A percentile compares a stretch with the other conserved stretches of the same genome.
Conservation (phyloP, 2,329 filamentous ascomycete genomes). For the Fusarium sambucinum region DNA sequence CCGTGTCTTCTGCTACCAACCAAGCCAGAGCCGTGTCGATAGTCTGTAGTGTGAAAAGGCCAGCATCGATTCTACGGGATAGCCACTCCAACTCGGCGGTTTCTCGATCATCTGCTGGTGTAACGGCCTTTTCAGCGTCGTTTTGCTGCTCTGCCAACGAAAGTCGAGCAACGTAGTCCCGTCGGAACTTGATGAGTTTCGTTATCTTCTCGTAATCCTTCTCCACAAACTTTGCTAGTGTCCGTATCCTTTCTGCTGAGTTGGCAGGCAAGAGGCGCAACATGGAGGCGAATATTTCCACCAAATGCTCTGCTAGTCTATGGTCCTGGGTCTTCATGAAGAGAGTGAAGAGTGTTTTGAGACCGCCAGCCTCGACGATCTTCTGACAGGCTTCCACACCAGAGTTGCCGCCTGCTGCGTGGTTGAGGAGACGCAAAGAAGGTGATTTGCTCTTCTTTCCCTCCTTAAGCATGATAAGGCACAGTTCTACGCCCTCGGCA, state of each 20-base stretch:
- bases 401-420: constrained; percentile 70
- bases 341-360: constrained; percentile 86
- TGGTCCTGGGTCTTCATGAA: constrained; percentile 87
- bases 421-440: constrained; percentile 85
- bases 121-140: constrained; percentile 29
- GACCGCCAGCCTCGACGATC: constrained; percentile 83
- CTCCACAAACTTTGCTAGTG: constrained; percentile 94
- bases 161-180: constrained; percentile 74
- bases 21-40: constrained; percentile 89
- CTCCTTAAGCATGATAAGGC: constrained; percentile 90
- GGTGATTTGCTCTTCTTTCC: constrained; percentile 84
- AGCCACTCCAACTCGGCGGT: constrained; percentile 79
- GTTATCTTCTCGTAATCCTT: constrained; percentile 89
- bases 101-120: constrained; percentile 49
- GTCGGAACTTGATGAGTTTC: constrained; percentile 77
- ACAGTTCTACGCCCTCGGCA: constrained; percentile 91
- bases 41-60: constrained; percentile 84
- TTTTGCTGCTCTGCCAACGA: constrained; percentile 68
- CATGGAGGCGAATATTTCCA: constrained; percentile 87
- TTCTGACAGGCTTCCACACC: constrained; percentile 76
- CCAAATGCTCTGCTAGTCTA: constrained; percentile 79
- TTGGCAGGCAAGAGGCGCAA: constrained; percentile 82
- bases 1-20: constrained; percentile 89
- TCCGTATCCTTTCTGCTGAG: constrained; percentile 81
- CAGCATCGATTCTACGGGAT: constrained; percentile 81